phyloP scores from a whole-genome alignment of 2,329 filamentous ascomycete species.

The Colletotrichum sp. region DNA sequence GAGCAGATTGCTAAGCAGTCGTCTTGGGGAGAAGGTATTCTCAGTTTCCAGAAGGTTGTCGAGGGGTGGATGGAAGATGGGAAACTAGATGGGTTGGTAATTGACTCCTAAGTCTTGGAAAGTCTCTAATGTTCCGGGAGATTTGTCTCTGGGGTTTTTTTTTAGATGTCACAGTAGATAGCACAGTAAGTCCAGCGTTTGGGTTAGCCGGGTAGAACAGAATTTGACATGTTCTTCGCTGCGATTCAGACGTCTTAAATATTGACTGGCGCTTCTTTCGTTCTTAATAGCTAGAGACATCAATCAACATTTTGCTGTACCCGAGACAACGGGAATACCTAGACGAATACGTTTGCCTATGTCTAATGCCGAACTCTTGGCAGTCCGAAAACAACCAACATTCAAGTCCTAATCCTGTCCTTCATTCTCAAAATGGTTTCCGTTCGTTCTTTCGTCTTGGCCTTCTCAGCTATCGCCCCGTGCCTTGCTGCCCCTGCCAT shows the following conservation, averaged over 20 bases:
- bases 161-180: too few species aligned
- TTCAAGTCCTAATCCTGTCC: not conserved
- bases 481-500: not conserved
- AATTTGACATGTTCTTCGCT: too few species aligned
- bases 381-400: not conserved
- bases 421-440: not conserved
- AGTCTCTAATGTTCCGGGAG: too few species aligned
- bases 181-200: too few species aligned
- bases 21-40: not conserved
- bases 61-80: not conserved
- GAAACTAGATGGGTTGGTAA: not conserved
- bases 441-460: not conserved
- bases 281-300: too few species aligned
- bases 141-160: too few species aligned
- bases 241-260: too few species aligned
- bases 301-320: too few species aligned
- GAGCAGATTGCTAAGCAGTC: not conserved
- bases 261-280: too few species aligned
- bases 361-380: not conserved
- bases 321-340: too few species aligned
- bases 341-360: not conserved
- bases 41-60: not conserved
- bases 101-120: too few species aligned
- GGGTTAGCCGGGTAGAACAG: too few species aligned
- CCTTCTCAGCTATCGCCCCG: constrained; percentile 28